phyloP scores from a whole-genome alignment of 2,329 filamentous ascomycete species.

The Ascochyta clinopodiicola region DNA sequence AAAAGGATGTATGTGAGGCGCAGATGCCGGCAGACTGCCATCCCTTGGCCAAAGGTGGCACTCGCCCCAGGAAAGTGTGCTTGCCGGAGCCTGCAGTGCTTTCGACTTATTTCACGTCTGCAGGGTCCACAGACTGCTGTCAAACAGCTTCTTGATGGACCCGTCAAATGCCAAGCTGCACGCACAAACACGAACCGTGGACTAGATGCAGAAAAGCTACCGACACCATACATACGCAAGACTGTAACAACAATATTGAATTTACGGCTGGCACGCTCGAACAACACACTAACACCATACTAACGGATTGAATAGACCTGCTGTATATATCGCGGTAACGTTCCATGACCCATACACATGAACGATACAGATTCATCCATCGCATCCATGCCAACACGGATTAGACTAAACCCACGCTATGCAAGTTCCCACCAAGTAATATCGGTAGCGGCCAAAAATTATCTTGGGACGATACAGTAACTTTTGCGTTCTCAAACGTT shows the following conservation, averaged over 20 bases:
- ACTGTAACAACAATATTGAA: constrained; percentile 30
- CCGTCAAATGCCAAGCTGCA: constrained; percentile 15
- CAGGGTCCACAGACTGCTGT: constrained; percentile 3
- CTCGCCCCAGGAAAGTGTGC: constrained; percentile 1
- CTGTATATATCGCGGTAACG: constrained; percentile 33
- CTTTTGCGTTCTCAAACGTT: constrained; percentile 1
- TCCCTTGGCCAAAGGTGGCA: constrained; percentile 3
- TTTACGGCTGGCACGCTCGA: constrained; percentile 21
- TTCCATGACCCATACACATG: constrained; percentile 32
- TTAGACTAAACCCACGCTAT: constrained; percentile 40
- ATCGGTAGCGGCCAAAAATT: constrained; percentile 21
- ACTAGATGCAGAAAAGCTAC: not conserved
- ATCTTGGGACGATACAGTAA: not conserved
- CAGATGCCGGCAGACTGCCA: constrained; percentile 26
- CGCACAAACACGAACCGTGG: constrained; percentile 13
- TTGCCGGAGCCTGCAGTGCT: constrained; percentile 7
- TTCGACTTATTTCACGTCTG: constrained; percentile 3
- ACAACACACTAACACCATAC: constrained; percentile 43
- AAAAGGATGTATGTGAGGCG: constrained; percentile 34
- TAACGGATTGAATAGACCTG: constrained; percentile 32
- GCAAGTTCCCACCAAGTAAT: constrained; percentile 44
- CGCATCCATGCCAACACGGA: constrained; percentile 19
- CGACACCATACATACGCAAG: not conserved
- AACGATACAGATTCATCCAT: constrained; percentile 40
- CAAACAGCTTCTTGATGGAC: not conserved